Evolutionary conservation across 1,139 yeast genomes (phyloP).

Genomic region (Nadsonia starkeyi-henricii): DNA sequence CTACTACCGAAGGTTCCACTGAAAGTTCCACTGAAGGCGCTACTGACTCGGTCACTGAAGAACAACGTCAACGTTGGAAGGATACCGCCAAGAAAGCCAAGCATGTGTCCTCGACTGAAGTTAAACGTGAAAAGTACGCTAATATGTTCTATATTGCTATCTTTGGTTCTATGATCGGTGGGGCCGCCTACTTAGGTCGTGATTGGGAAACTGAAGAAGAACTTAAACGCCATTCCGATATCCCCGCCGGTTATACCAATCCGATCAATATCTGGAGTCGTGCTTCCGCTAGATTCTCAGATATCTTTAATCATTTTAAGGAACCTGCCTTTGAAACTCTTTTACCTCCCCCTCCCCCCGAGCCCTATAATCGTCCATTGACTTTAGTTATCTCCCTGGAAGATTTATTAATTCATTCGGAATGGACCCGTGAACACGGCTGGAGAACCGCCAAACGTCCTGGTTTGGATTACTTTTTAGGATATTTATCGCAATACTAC

Average conservation of each 20-base stretch:
- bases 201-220: conserved; percentile 79
- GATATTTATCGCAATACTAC: conserved; percentile 86
- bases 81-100: conserved; percentile 25
- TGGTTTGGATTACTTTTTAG: conserved; percentile 91
- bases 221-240: conserved; percentile 33
- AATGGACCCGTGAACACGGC: conserved; percentile 84
- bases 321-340: conserved; percentile 91
- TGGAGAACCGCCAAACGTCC: conserved; percentile 99
- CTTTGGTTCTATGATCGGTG: conserved; percentile 47
- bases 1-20: conserved; percentile 7
- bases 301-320: conserved; percentile 70
- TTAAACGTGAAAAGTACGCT: conserved; percentile 34
- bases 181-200: conserved; percentile 64
- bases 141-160: conserved; percentile 28
- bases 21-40: conserved; percentile 9
- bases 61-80: conserved; percentile 21
- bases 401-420: conserved; percentile 79
- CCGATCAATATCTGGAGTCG: conserved; percentile 39
- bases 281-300: conserved; percentile 54
- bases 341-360: conserved; percentile 83
- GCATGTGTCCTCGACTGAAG: conserved; percentile 53
- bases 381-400: conserved; percentile 83
- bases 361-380: conserved; percentile 84
- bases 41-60: conserved; percentile 15
- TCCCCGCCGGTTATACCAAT: conserved; percentile 50